These are phyloP conservation scores for Wolfiporia cocos DNA, from an alignment of 1,284 basidiomycete species.

Conservation along the genomic window DNA sequence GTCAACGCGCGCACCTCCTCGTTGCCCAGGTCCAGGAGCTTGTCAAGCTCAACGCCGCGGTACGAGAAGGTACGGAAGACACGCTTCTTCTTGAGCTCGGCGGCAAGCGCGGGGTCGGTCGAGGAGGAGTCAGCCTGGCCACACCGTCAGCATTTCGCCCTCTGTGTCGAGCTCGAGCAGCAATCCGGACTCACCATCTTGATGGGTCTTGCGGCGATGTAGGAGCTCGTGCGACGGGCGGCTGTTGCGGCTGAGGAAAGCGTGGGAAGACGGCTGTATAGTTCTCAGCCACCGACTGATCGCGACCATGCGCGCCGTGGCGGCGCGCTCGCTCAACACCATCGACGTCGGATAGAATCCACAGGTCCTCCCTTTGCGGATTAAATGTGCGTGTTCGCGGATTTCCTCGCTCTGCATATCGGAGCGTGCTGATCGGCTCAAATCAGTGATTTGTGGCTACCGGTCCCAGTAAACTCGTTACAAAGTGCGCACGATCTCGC, in stretches of 20 bases:
- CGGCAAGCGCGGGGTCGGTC: constrained; percentile 85
- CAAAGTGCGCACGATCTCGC: constrained; percentile 37
- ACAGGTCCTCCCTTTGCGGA: constrained; percentile 82
- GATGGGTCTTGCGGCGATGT: constrained; percentile 25
- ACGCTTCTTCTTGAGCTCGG: constrained; percentile 95
- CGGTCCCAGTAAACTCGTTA: constrained; percentile 36
- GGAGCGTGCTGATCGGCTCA: neutral
- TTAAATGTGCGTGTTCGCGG: constrained; percentile 60
- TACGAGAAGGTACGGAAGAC: constrained; percentile 99
- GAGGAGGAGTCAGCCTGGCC: constrained; percentile 68
- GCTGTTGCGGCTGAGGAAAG: constrained; percentile 32
- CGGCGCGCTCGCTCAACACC: constrained; percentile 3
- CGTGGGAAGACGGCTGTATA: constrained; percentile 52
- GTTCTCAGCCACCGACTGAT: constrained; percentile 30
- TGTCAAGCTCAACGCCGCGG: constrained; percentile 95
- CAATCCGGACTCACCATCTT: constrained; percentile 45
- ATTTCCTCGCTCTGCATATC: neutral
- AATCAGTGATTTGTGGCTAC: constrained; percentile 85
- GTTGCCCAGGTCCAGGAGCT: constrained; percentile 94
- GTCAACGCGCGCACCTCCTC: constrained; percentile 66
- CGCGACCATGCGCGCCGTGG: constrained; percentile 7
- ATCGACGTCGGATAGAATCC: constrained; percentile 67
- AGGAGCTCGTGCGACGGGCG: constrained; percentile 32
- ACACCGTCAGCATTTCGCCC: constrained; percentile 17
- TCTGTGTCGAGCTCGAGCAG: constrained; percentile 3